Evolutionary conservation across 176 grass and related monocot species (phyloP), one percentile per base, ranked within the genome.

Genomic region (Hyparrhenia diplandra): DNA sequence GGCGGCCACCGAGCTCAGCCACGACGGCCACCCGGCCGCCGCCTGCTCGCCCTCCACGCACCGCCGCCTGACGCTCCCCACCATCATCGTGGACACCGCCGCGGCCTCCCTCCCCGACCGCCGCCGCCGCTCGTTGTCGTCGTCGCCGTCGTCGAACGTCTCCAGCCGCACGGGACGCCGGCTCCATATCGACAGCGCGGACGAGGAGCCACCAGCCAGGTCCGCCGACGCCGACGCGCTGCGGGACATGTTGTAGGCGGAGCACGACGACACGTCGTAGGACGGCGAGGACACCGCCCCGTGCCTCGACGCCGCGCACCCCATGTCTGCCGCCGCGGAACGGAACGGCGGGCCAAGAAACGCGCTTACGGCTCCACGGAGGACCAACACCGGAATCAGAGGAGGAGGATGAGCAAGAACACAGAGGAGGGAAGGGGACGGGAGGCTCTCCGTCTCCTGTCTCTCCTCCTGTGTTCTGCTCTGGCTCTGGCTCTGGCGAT

Each of bases 1-100:
- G 34, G 92, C 97, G 14, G 97, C 97, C 14, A 93, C 91, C 28
- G 90, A 12, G 82, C 87, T 99, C 31, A 99, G 85, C 97, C 97
- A 99, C 41, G 76, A 51, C 29, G 97, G 93, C 93, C 97, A 99
- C 47, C 97, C 93, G 1, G 97, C 93, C 0, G 93, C 93, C 13
- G 74, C 83, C 40, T 90, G 92, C 89, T 99, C 97, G 8, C 82
- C 85, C 69, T 83, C 85, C 37, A 88, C 47, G 82, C 84, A 77
- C 10, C 76, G 81, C 79, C 86, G 80, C 69, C 86, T 83, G 74
- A 90, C 35, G 78, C 80, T 88, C 23, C 88, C 73, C 21, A 80
- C n/a, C n/a, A n/a, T 36, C 35, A 36, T 11, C 21, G 42, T 24
- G 1, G 13, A 23, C 0, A 24, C n/a, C n/a, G n/a, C n/a, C n/a